Conservation (phyloP, 2,329 filamentous ascomycete genomes). For the Diaporthe destruens region DNA sequence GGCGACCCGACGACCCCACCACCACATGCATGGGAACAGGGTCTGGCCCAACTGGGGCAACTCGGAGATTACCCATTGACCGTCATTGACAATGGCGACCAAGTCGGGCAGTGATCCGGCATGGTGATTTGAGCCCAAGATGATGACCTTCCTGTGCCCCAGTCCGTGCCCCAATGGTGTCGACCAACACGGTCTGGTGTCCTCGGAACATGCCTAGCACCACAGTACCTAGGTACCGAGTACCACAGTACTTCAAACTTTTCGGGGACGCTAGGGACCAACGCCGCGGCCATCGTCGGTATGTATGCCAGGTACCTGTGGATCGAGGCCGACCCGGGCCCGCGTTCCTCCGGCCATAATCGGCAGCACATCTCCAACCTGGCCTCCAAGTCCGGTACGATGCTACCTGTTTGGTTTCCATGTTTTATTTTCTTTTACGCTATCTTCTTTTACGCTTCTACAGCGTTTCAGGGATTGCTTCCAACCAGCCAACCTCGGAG, state of each 20-base stretch:
- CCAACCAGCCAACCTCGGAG: not conserved
- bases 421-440: not conserved
- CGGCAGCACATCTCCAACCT: slow-evolving; percentile 2
- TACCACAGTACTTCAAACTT: not conserved
- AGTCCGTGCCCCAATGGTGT: slow-evolving; percentile 2
- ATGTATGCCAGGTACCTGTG: not conserved
- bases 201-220: no score
- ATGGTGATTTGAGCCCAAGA: slow-evolving; percentile 26
- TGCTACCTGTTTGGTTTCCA: not conserved
- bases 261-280: not conserved
- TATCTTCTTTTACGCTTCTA: no score
- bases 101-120: slow-evolving; percentile 27
- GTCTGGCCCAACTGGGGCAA: slow-evolving; percentile 21
- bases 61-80: slow-evolving; percentile 30
- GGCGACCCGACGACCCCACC: slow-evolving; percentile 7
- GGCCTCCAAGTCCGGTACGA: not conserved
- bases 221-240: no score
- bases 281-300: not conserved
- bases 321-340: not conserved
- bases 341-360: not conserved
- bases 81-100: slow-evolving; percentile 16
- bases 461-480: not conserved
- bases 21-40: slow-evolving; percentile 11
- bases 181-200: not conserved
- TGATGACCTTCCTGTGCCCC: slow-evolving; percentile 17